These are phyloP conservation scores for Dioscorea alata DNA, from an alignment of 106 monocot genomes.

Conservation along the genomic window DNA sequence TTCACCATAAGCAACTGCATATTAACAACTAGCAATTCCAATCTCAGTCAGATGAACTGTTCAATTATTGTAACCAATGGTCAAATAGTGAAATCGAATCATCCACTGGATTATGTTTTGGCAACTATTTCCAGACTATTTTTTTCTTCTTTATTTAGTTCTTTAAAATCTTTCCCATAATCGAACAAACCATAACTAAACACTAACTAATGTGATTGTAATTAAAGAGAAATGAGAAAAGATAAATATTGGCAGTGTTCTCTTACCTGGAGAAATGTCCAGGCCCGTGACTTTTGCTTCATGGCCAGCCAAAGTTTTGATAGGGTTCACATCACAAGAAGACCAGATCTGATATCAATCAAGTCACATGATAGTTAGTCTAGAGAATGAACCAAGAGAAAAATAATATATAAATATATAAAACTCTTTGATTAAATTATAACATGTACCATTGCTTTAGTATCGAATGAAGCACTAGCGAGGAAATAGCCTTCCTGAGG, in stretches of 20 bases:
- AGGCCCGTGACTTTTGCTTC: slow-evolving; percentile 85
- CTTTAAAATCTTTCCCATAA: no score
- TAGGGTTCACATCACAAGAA: slow-evolving; percentile 82
- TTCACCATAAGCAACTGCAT: no score
- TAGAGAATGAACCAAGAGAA: no score
- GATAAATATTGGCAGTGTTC: no score
- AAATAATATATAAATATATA: background rate
- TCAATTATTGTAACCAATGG: no score
- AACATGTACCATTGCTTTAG: slow-evolving; percentile 69
- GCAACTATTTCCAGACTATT: no score
- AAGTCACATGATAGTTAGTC: background rate
- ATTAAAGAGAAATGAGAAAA: background rate
- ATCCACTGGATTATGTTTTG: no score
- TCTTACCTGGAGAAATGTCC: slow-evolving; percentile 74
- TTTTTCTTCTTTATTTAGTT: no score
- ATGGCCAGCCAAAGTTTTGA: slow-evolving; percentile 78
- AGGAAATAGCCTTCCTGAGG: slow-evolving; percentile 94
- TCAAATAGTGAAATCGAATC: no score
- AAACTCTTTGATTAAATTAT: background rate
- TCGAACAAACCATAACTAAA: background rate
- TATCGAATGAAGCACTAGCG: slow-evolving; percentile 87
- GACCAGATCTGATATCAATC: slow-evolving; percentile 73
- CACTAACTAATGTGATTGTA: background rate
- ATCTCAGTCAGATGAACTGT: no score
- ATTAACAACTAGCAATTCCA: no score